Conservation (phyloP, 768 basidiomycete species). For the Calocera viscosa region DNA sequence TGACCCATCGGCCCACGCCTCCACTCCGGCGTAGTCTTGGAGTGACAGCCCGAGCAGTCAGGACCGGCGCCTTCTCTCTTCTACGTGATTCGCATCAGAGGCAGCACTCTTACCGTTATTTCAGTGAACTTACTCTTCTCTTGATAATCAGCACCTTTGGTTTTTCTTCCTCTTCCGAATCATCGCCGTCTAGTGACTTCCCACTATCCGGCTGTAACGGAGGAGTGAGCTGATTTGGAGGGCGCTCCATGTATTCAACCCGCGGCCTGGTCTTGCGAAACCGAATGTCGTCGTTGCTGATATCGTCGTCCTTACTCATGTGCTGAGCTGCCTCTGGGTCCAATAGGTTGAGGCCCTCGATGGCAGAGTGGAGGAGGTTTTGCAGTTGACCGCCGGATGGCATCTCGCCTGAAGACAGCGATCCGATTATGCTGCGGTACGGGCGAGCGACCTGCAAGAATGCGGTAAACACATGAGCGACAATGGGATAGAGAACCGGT, state of each 20-base stretch:
- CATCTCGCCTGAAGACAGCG: not conserved
- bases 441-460: not conserved
- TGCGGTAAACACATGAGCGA: not conserved
- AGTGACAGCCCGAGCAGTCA: constrained; percentile 67
- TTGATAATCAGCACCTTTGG: not conserved
- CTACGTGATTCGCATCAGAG: not conserved
- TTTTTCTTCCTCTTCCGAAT: constrained; percentile 3
- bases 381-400: not conserved
- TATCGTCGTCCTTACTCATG: not conserved
- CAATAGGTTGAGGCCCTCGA: not conserved
- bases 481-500: not conserved
- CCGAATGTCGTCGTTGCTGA: not conserved
- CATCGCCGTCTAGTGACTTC: not conserved
- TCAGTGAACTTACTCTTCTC: not conserved
- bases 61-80: not conserved
- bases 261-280: constrained; percentile 4
- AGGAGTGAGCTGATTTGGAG: constrained; percentile 6
- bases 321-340: constrained; percentile 1
- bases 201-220: not conserved
- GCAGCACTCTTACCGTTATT: not conserved
- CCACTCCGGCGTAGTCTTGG: constrained; percentile 82
- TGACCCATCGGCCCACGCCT: constrained; percentile 67
- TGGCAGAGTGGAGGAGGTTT: constrained; percentile 1
- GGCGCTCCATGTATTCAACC: constrained; percentile 4
- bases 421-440: not conserved